phyloP scores from a whole-genome alignment of 371 early-diverging fungal genomes.

The Blakeslea trispora region DNA sequence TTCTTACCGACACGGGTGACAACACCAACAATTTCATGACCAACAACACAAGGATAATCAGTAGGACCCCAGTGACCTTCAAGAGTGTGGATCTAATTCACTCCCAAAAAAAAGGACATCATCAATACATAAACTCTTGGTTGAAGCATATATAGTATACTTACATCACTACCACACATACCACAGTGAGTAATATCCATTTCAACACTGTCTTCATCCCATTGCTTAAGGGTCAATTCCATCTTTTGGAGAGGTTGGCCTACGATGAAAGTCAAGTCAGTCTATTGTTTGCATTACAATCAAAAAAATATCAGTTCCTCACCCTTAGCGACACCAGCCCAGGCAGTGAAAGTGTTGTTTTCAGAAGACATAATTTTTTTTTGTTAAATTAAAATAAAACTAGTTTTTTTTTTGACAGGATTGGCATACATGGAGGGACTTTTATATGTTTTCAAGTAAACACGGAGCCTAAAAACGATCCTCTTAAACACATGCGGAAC shows the following conservation, averaged over 20 bases:
- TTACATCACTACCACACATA: slow-evolving; percentile 44
- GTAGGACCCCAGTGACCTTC: slow-evolving; percentile 60
- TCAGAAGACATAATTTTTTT: background rate
- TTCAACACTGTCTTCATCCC: slow-evolving; percentile 42
- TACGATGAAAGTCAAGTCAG: background rate
- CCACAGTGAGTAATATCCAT: slow-evolving; percentile 51
- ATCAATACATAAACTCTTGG: no score
- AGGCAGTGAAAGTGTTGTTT: slow-evolving; percentile 53
- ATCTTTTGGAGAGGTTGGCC: slow-evolving; percentile 16
- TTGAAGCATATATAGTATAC: no score
- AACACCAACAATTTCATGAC: slow-evolving; percentile 64
- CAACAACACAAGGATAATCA: slow-evolving; percentile 56
- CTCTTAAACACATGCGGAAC: no score
- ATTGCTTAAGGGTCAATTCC: slow-evolving; percentile 25
- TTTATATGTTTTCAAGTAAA: no score
- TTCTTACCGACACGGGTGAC: slow-evolving; percentile 46
- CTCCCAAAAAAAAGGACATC: no score
- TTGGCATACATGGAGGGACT: no score
- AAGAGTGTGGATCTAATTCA: slow-evolving; percentile 53
- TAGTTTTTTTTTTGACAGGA: no score
- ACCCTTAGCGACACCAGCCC: slow-evolving; percentile 13
- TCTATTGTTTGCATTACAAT: background rate
- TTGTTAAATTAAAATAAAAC: background rate
- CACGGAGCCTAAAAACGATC: no score
- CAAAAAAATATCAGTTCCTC: background rate